phyloP scores from a whole-genome alignment of 2,329 filamentous ascomycete species.

The Colletotrichum chrysophilum region DNA sequence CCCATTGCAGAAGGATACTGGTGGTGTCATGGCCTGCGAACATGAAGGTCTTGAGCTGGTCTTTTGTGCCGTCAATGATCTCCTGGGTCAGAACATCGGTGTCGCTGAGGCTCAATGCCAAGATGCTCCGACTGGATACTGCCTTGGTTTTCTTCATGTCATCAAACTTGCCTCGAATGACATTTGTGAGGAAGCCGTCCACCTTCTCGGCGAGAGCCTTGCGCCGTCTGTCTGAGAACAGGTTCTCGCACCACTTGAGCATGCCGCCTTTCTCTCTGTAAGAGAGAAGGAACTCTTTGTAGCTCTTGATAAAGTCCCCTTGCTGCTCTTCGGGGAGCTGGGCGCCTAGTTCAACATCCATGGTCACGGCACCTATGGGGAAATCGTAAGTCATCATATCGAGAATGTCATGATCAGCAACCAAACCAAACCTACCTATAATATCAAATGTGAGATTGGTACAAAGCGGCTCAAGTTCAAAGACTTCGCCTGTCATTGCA shows the following conservation, averaged over 20 bases:
- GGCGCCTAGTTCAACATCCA: constrained; percentile 38
- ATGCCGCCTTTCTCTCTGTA: constrained; percentile 26
- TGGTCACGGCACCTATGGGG: constrained; percentile 31
- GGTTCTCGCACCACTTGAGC: constrained; percentile 26
- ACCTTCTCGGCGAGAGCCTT: constrained; percentile 24
- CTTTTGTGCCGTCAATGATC: constrained; percentile 33
- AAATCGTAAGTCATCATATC: neutral
- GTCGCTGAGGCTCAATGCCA: constrained; percentile 36
- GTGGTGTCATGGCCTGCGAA: constrained; percentile 49
- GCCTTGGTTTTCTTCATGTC: constrained; percentile 4
- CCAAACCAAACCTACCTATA: constrained; percentile 25
- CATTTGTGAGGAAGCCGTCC: constrained; percentile 26
- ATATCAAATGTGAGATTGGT: constrained; percentile 44
- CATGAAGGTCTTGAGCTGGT: constrained; percentile 43
- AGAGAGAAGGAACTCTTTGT: constrained; percentile 27
- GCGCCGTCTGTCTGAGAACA: constrained; percentile 21
- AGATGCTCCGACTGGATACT: constrained; percentile 32
- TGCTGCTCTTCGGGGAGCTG: constrained; percentile 29
- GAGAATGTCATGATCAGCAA: rapidly evolving
- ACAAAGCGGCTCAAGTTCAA: constrained; percentile 25
- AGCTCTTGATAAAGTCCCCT: constrained; percentile 33
- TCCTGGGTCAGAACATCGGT: constrained; percentile 28
- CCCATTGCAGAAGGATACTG: constrained; percentile 39
- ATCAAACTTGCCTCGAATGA: constrained; percentile 29
- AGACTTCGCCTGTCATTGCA: constrained; percentile 8